A percentile compares a stretch with the other conserved stretches of the same genome.
phyloP scores from a whole-genome alignment of 1,139 yeast genomes.

The Blastobotrys persicus region DNA sequence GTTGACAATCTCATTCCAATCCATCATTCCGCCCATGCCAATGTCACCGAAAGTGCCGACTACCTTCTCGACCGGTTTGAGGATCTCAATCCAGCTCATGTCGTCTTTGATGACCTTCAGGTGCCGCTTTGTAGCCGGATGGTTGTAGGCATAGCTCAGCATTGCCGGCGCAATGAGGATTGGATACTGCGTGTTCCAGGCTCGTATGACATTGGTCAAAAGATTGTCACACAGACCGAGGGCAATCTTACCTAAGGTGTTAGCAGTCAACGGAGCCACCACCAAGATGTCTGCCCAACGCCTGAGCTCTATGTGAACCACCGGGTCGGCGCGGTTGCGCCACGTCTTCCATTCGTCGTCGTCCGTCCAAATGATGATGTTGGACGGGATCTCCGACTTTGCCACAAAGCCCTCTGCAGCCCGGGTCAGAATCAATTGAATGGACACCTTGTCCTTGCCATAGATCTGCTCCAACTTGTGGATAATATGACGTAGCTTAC shows the following conservation, averaged over 20 bases:
- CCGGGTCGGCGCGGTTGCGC: constrained; percentile 84
- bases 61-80: constrained; percentile 90
- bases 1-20: constrained; percentile 90
- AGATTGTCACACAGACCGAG: constrained; percentile 87
- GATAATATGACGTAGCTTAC: constrained; percentile 71
- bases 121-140: constrained; percentile 83
- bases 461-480: constrained; percentile 76
- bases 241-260: constrained; percentile 85
- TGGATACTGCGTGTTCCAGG: constrained; percentile 90
- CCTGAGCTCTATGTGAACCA: constrained; percentile 84
- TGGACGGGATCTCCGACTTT: constrained; percentile 56
- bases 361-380: constrained; percentile 80
- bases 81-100: constrained; percentile 86
- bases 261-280: constrained; percentile 88
- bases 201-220: constrained; percentile 81
- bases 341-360: constrained; percentile 90
- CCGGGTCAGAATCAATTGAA: constrained; percentile 77
- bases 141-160: constrained; percentile 87
- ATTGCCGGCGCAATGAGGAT: constrained; percentile 88
- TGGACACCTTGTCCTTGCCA: constrained; percentile 66
- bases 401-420: constrained; percentile 80
- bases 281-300: constrained; percentile 93
- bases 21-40: constrained; percentile 97
- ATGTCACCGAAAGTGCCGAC: constrained; percentile 92
- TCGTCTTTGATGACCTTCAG: constrained; percentile 71